A percentile compares a stretch with the other conserved stretches of the same genome.
Conservation (phyloP, 352 stramenopile species). For the Pilasporangium apinafurcum region DNA sequence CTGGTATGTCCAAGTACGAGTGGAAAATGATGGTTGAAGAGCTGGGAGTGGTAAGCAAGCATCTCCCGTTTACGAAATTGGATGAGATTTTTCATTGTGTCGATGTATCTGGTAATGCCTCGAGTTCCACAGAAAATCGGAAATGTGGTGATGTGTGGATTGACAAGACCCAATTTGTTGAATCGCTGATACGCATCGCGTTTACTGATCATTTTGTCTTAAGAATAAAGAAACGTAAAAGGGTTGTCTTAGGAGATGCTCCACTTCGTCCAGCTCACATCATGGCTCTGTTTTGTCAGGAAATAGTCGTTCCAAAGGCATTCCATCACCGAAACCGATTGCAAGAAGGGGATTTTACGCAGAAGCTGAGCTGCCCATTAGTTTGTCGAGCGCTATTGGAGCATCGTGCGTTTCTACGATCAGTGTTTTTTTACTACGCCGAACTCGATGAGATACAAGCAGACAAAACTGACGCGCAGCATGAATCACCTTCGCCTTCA, state of each 20-base stretch:
- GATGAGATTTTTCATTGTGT: slow-evolving; percentile 16
- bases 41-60: slow-evolving; percentile 17
- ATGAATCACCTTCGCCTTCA: too few relatives aligned
- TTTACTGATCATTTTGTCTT: not conserved
- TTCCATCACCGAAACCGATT: slow-evolving; percentile 5
- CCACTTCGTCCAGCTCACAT: slow-evolving; percentile 19
- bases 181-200: slow-evolving; percentile 6
- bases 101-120: too few relatives aligned
- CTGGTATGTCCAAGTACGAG: slow-evolving; percentile 8
- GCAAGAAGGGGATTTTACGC: slow-evolving; percentile 25
- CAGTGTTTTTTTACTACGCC: slow-evolving; percentile 47
- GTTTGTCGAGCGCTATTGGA: slow-evolving; percentile 38
- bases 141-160: slow-evolving; percentile 7
- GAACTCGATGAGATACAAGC: slow-evolving; percentile 17
- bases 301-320: slow-evolving; percentile 18
- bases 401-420: slow-evolving; percentile 45
- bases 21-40: slow-evolving; percentile 29
- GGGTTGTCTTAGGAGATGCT: not conserved
- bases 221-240: not conserved
- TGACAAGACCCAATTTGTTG: slow-evolving; percentile 7
- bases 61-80: slow-evolving; percentile 14
- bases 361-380: slow-evolving; percentile 34
- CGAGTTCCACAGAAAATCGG: too few relatives aligned
- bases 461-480: not conserved
- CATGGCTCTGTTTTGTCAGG: slow-evolving; percentile 28